Evolutionary conservation across 768 basidiomycete species (phyloP).

Genomic region (Fistulinella prunicolor): DNA sequence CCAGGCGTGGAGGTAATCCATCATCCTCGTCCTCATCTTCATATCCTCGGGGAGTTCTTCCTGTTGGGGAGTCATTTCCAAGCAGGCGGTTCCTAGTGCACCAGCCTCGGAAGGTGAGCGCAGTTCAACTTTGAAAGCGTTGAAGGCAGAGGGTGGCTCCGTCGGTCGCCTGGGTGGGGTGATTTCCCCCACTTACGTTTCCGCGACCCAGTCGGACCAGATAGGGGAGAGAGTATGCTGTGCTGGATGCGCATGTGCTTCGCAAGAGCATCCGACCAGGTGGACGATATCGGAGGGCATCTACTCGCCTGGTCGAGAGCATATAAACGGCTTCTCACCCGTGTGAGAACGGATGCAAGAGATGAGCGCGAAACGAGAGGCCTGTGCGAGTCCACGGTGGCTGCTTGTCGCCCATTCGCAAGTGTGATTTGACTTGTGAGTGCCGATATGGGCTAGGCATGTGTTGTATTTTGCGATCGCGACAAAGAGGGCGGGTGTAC

Average conservation of each 20-base stretch:
- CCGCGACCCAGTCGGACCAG: slow-evolving; percentile 67
- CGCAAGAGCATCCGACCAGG: slow-evolving; percentile 75
- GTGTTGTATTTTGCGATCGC: not conserved
- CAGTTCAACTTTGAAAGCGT: slow-evolving; percentile 64
- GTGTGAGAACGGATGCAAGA: slow-evolving; percentile 92
- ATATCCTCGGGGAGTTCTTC: slow-evolving; percentile 20
- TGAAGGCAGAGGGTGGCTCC: slow-evolving; percentile 41
- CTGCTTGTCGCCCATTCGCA: slow-evolving; percentile 88
- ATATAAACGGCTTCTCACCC: slow-evolving; percentile 91
- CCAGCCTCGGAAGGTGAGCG: slow-evolving; percentile 40
- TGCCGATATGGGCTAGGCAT: slow-evolving; percentile 69
- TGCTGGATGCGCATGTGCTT: slow-evolving; percentile 93
- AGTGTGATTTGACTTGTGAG: slow-evolving; percentile 79
- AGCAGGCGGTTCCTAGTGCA: slow-evolving; percentile 31
- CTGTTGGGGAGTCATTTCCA: slow-evolving; percentile 20
- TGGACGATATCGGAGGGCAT: not conserved
- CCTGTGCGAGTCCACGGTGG: slow-evolving; percentile 79
- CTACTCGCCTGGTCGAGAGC: slow-evolving; percentile 68
- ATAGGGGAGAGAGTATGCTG: slow-evolving; percentile 69
- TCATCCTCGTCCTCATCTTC: slow-evolving; percentile 41
- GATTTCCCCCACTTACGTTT: slow-evolving; percentile 63
- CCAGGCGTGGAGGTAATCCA: slow-evolving; percentile 53
- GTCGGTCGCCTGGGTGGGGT: slow-evolving; percentile 20
- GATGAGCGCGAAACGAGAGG: slow-evolving; percentile 85
- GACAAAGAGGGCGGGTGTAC: slow-evolving; percentile 24